Conservation (phyloP, 2,329 filamentous ascomycete genomes). For the Allantophomopsis cytisporea region DNA sequence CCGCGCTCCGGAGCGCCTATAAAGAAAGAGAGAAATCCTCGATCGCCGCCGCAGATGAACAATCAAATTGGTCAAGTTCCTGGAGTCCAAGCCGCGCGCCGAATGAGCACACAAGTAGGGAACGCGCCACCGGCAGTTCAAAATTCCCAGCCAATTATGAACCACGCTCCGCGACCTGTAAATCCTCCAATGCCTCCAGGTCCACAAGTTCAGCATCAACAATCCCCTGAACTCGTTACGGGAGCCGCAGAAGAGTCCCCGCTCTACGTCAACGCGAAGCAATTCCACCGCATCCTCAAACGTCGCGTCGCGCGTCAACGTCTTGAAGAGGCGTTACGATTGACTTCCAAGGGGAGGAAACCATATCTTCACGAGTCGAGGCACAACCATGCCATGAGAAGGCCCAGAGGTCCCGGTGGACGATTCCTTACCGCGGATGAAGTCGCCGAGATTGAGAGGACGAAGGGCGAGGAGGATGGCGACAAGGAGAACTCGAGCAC, state of each 20-base stretch:
- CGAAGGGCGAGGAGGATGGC: slow-evolving; percentile 25
- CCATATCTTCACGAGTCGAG: slow-evolving; percentile 95
- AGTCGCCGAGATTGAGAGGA: slow-evolving; percentile 76
- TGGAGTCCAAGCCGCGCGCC: slow-evolving; percentile 41
- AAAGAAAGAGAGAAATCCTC: slow-evolving; percentile 62
- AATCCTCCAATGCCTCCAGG: slow-evolving; percentile 47
- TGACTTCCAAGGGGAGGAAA: slow-evolving; percentile 92
- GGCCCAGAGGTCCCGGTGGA: slow-evolving; percentile 84
- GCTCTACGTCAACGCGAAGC: slow-evolving; percentile 95
- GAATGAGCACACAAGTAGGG: slow-evolving; percentile 57
- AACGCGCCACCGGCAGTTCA: slow-evolving; percentile 52
- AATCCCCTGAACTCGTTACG: slow-evolving; percentile 69
- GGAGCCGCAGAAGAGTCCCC: slow-evolving; percentile 75
- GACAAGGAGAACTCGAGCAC: slow-evolving; percentile 20
- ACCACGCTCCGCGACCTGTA: slow-evolving; percentile 40
- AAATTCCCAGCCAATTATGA: slow-evolving; percentile 65
- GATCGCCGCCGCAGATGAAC: slow-evolving; percentile 53
- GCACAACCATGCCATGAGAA: slow-evolving; percentile 95
- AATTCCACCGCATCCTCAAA: slow-evolving; percentile 95
- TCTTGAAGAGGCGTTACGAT: slow-evolving; percentile 78
- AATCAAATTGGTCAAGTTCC: slow-evolving; percentile 38
- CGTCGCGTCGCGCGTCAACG: slow-evolving; percentile 84
- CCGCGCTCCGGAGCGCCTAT: slow-evolving; percentile 59
- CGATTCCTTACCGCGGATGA: slow-evolving; percentile 95
- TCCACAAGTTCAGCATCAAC: slow-evolving; percentile 52